Conservation (phyloP, 140 eudicot genomes). For the Erigeron philadelphicus region DNA sequence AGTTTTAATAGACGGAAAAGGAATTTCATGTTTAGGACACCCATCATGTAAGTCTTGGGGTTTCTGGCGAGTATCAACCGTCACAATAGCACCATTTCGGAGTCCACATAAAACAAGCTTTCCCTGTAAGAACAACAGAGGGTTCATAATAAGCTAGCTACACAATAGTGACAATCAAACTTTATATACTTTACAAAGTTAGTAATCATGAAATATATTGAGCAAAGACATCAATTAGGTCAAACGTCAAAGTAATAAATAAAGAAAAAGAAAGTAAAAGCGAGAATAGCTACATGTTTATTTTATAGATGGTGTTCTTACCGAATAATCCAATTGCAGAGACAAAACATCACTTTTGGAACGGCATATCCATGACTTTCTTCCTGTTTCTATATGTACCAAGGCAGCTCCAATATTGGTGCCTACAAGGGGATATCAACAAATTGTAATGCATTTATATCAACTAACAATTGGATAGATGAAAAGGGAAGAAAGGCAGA, state of each 20-base stretch:
- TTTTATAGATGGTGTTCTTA: conserved; percentile 28
- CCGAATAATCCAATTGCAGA: conserved; percentile 55
- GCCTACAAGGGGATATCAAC: conserved; percentile 37
- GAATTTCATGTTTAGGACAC: conserved; percentile 42
- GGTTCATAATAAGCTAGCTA: neutral
- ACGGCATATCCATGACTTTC: conserved; percentile 46
- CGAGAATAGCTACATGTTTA: neutral
- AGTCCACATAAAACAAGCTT: conserved; percentile 65
- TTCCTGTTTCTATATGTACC: conserved; percentile 60
- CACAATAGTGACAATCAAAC: neutral
- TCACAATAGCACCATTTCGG: conserved; percentile 76
- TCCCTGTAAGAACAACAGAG: conserved; percentile 39
- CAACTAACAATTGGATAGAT: neutral
- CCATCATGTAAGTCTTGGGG: conserved; percentile 33
- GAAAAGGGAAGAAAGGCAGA: neutral
- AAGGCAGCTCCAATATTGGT: conserved; percentile 64
- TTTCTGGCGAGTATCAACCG: conserved; percentile 67
- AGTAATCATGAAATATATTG: neutral
- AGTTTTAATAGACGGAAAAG: conserved; percentile 30
- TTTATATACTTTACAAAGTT: neutral
- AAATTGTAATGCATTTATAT: neutral
- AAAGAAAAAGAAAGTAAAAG: no score
- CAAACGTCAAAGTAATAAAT: neutral
- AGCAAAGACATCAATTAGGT: neutral
- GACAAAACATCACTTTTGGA: conserved; percentile 84